Evolutionary conservation across 495 filamentous ascomycete species (phyloP), one percentile per base, ranked within the genome.

Genomic region (Aspergillus heteromorphus): DNA sequence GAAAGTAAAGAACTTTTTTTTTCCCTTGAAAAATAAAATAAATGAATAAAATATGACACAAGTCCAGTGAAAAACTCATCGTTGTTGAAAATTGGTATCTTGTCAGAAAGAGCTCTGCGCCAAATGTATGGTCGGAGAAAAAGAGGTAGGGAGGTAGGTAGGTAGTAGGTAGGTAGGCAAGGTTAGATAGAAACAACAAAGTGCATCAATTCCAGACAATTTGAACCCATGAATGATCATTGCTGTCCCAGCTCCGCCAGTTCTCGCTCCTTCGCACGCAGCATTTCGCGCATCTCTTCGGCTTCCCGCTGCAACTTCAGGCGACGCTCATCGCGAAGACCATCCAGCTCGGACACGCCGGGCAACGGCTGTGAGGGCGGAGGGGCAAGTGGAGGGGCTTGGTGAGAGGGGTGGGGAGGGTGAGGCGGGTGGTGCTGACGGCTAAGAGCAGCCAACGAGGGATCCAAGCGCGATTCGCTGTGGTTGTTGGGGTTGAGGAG

Each of bases 241-340:
- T 57, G 60, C 7, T 68, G 65, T 47, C 69, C 78, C 58, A 91
- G 66, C 60, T 86, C 87, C 21, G 86, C 87, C 53, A 95, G 67
- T 53, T 95, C 89, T 48, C 84, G 79, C 68, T 95, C 89, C 64
- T 89, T 92, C 19, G 82, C 83, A 17, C 80, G 78, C 31, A 96
- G 70, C 63, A 86, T 73, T 61, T 87, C 83, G 27, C 88, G 79
- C 81, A 95, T 92, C 52, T 77, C 73, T 63, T 92, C 86, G 0
- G 86, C 81, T 68, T 96, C 89, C 2, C 83, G 76, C 63, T 86
- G 80, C 49, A 95, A 71, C 55, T 83, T 76, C 18, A 81, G 82
- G 27, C 86, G 77, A 48, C 83, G 77, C 49, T 89, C 87, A 8
- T 79, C 74, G 48, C 80, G 80, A n/a, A 71, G 64, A 34, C 69